Conservation (phyloP, 495 filamentous ascomycete genomes). For the Aspergillus mulundensis region DNA sequence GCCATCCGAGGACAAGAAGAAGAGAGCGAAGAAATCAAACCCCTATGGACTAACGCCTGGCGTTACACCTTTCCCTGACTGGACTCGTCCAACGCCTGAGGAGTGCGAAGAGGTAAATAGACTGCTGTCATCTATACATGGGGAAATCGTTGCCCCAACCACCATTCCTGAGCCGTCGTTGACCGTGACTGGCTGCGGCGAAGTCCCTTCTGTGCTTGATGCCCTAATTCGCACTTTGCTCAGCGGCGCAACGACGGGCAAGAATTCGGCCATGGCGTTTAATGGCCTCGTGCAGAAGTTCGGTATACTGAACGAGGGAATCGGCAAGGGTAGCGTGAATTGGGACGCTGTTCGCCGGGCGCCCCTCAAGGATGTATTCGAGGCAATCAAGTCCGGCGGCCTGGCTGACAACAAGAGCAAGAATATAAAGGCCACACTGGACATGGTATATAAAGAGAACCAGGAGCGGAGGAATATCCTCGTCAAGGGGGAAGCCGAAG, state of each 20-base stretch:
- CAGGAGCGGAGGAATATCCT: conserved; percentile 42
- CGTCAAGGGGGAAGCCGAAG: conserved; percentile 13
- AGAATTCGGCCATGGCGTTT: conserved; percentile 65
- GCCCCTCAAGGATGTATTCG: conserved; percentile 56
- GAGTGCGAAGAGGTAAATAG: conserved; percentile 72
- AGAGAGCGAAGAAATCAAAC: conserved; percentile 24
- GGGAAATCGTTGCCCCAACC: conserved; percentile 58
- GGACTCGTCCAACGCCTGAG: conserved; percentile 60
- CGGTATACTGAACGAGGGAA: conserved; percentile 56
- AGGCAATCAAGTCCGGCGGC: conserved; percentile 72
- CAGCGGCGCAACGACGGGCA: conserved; percentile 68
- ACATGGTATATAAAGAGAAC: conserved; percentile 72
- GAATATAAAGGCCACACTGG: conserved; percentile 75
- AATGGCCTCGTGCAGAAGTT: conserved; percentile 66
- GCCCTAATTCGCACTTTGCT: conserved; percentile 78
- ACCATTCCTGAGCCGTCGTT: conserved; percentile 72
- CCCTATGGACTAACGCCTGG: conserved; percentile 43
- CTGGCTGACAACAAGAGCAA: conserved; percentile 65
- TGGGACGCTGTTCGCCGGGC: conserved; percentile 78
- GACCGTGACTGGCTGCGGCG: conserved; percentile 81
- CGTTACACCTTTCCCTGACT: conserved; percentile 64
- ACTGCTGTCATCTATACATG: conserved; percentile 65
- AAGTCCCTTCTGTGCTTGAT: conserved; percentile 89
- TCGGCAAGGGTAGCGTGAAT: conserved; percentile 74
- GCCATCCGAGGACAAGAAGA: conserved; percentile 1